These are phyloP conservation scores for Leccinellum rugosiceps DNA, from an alignment of 768 basidiomycete genomes.

Conservation along the genomic window DNA sequence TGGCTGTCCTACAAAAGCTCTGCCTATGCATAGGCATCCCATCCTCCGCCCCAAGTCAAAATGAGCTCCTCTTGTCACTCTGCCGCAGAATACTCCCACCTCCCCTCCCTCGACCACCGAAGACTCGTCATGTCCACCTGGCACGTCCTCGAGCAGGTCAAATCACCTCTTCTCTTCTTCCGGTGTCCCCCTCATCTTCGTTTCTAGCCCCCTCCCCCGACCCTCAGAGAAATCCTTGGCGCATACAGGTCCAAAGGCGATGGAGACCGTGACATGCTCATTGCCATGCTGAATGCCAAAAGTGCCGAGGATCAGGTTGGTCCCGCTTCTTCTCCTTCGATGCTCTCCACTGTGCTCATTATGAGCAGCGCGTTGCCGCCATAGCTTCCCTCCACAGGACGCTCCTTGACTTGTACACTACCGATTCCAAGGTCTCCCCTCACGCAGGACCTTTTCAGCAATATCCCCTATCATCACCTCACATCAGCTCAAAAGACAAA, in stretches of 20 bases:
- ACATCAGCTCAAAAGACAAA: conserved; percentile 25
- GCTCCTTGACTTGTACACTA: conserved; percentile 56
- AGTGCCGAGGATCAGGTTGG: conserved; percentile 88
- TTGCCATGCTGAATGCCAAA: conserved; percentile 90
- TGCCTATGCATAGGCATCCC: conserved; percentile 19
- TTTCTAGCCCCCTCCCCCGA: conserved; percentile 69
- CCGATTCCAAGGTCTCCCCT: conserved; percentile 32
- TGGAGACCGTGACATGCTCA: conserved; percentile 88
- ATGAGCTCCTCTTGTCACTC: conserved; percentile 27
- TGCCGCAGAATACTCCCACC: conserved; percentile 16
- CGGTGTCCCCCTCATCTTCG: background rate
- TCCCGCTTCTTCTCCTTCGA: conserved; percentile 6
- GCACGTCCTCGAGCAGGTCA: conserved; percentile 47
- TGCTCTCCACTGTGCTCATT: conserved; percentile 8
- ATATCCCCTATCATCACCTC: conserved; percentile 40
- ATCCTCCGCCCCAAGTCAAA: conserved; percentile 16
- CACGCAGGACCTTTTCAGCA: conserved; percentile 17
- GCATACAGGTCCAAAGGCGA: conserved; percentile 86
- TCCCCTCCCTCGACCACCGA: conserved; percentile 21
- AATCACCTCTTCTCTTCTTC: background rate
- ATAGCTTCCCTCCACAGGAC: conserved; percentile 67
- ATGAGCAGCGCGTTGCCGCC: conserved; percentile 62
- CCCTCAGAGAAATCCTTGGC: conserved; percentile 78
- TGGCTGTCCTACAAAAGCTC: conserved; percentile 43
- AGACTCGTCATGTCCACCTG: conserved; percentile 43